Evolutionary conservation across 495 filamentous ascomycete genomes (phyloP), one percentile per base, ranked within the genome.

Genomic region (Daldinia bambusicola): DNA sequence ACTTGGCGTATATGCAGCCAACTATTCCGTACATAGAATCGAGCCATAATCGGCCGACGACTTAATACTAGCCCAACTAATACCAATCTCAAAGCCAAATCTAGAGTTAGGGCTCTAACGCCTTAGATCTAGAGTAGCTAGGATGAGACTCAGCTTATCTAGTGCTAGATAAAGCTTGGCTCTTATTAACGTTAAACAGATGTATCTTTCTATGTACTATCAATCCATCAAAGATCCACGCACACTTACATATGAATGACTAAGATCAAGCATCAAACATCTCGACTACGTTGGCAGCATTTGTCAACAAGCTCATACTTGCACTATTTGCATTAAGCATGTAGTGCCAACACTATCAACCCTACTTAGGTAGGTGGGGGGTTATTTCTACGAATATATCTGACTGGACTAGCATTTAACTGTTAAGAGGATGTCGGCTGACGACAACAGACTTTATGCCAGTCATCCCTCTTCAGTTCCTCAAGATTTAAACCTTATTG

Each of bases 371-470:
- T 10, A 36, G 9, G 18, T 20, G 18, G 18, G 43, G 13, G n/a
- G 7, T 22, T 8, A 12, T 20, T 48, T 3, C 10, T 22, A 30
- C 30, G 4, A 61, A 40, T 34, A 16, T 59, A 20, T 63, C 37
- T 37, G 51, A 52, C 55, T 59, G 26, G 41, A 45, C 45, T 26
- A 68, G 22, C 30, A 34, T 30, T 66, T 31, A 31, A 55, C 37
- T 61, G 50, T 55, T 14, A 55, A 67, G 18, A n/a, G 45, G 48
- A 55, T 61, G 50, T 38, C 38, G 34, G 56, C 65, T 61, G 57
- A 61, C 32, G 22, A 32, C 52, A 51, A 13, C 56, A 41, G 22
- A 7, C 14, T 66, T 40, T 30, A 18, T 53, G 26, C 60, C 31
- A 38, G 61, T 30, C 52, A 30, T 32, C 14, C 16, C 26, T 13